These are phyloP conservation scores for Allium sativum DNA, from an alignment of 106 monocot species.

Conservation along the genomic window DNA sequence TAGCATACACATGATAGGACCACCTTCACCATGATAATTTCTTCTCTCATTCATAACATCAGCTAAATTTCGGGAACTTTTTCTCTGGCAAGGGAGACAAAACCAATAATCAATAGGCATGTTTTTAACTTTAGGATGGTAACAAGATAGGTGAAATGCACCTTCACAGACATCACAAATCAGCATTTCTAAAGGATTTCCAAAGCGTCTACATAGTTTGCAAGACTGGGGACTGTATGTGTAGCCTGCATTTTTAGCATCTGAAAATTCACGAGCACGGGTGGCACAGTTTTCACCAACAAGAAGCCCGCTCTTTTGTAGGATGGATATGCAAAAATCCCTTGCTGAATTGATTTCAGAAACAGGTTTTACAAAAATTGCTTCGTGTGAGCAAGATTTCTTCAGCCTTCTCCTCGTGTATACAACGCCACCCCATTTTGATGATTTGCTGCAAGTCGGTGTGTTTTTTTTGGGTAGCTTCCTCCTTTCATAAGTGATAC, in stretches of 20 bases:
- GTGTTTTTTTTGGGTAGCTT: constrained; percentile 21
- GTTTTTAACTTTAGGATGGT: constrained; percentile 34
- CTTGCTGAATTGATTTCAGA: constrained; percentile 22
- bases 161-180: constrained; percentile 79
- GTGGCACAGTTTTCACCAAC: neutral
- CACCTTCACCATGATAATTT: constrained; percentile 18
- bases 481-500: constrained; percentile 32
- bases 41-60: constrained; percentile 9
- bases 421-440: constrained; percentile 12
- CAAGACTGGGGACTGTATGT: constrained; percentile 19
- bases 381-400: constrained; percentile 21
- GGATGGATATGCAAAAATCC: constrained; percentile 34
- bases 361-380: neutral
- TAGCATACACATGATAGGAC: constrained; percentile 62
- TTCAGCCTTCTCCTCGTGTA: neutral
- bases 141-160: constrained; percentile 70
- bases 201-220: constrained; percentile 36
- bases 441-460: constrained; percentile 4
- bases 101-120: constrained; percentile 51
- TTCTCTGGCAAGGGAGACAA: constrained; percentile 52
- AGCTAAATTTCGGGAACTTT: constrained; percentile 24
- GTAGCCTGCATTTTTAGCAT: constrained; percentile 8
- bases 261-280: constrained; percentile 3
- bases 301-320: constrained; percentile 29
- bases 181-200: constrained; percentile 39